Percentiles rank a stretch among this genome's conserved stretches.
Conservation (phyloP, 768 basidiomycete species). For the Lactarius akahatsu region DNA sequence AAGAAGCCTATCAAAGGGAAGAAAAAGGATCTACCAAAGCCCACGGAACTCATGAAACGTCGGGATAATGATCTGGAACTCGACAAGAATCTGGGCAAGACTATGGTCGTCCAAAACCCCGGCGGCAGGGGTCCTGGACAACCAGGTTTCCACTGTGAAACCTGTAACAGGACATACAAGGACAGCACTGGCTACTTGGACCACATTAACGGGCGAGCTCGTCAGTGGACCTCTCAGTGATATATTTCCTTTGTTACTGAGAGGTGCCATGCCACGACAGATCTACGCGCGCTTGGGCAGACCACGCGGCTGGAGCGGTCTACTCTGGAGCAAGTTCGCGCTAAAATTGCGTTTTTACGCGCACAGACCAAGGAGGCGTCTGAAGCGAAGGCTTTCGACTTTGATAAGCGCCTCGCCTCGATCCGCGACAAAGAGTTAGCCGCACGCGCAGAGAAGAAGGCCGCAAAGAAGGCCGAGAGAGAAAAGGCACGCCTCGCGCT, state of each 20-base stretch:
- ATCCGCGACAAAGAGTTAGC: conserved; percentile 71
- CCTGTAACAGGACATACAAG: conserved; percentile 89
- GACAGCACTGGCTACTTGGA: conserved; percentile 93
- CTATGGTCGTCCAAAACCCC: conserved; percentile 86
- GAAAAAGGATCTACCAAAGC: conserved; percentile 83
- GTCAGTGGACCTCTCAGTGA: conserved; percentile 51
- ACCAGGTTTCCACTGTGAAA: conserved; percentile 92
- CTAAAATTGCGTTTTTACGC: conserved; percentile 82
- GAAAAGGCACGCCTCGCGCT: conserved; percentile 69
- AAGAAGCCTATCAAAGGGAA: conserved; percentile 73
- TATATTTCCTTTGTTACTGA: conserved; percentile 5
- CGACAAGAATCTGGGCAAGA: conserved; percentile 94
- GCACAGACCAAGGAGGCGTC: conserved; percentile 85
- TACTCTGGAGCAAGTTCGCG: conserved; percentile 89
- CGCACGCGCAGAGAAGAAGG: conserved; percentile 70
- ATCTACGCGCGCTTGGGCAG: conserved; percentile 92
- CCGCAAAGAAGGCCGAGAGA: conserved; percentile 75
- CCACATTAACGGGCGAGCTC: conserved; percentile 91
- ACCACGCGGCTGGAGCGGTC: conserved; percentile 89
- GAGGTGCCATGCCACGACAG: conserved; percentile 42
- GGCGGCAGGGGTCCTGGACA: conserved; percentile 84
- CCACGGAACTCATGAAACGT: conserved; percentile 90
- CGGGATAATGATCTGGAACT: conserved; percentile 83
- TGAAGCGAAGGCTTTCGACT: conserved; percentile 89
- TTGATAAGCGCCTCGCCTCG: conserved; percentile 83